Conservation (phyloP, 257 asterid species). For the Nicotiana undulata region DNA sequence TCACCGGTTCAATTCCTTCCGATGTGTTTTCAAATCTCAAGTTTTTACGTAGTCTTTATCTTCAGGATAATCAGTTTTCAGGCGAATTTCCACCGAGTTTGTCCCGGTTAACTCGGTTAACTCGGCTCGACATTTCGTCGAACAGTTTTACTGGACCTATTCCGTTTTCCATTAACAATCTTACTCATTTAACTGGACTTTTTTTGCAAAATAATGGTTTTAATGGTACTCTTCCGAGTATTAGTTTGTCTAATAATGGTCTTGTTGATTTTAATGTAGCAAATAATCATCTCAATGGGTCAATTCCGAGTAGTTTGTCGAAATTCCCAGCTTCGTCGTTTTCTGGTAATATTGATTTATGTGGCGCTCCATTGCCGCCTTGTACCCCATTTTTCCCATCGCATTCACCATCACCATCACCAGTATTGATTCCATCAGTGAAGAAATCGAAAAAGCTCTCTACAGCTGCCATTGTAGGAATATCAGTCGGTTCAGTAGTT, state of each 20-base stretch:
- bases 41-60: slow-evolving; percentile 54
- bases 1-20: slow-evolving; percentile 67
- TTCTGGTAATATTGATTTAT: slow-evolving; percentile 55
- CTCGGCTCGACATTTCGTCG: slow-evolving; percentile 60
- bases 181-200: slow-evolving; percentile 56
- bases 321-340: slow-evolving; percentile 55
- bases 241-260: slow-evolving; percentile 21
- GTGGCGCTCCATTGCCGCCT: slow-evolving; percentile 80
- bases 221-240: slow-evolving; percentile 42
- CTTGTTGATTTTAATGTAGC: slow-evolving; percentile 59
- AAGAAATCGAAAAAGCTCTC: slow-evolving; percentile 4
- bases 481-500: slow-evolving; percentile 46
- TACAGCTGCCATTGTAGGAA: slow-evolving; percentile 28
- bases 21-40: slow-evolving; percentile 33
- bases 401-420: neutral
- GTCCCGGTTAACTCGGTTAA: slow-evolving; percentile 55
- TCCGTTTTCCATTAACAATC: slow-evolving; percentile 34
- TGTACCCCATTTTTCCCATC: neutral
- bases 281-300: slow-evolving; percentile 50
- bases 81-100: slow-evolving; percentile 60
- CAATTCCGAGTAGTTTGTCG: slow-evolving; percentile 44
- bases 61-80: slow-evolving; percentile 58
- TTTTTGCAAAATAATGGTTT: slow-evolving; percentile 44
- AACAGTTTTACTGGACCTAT: slow-evolving; percentile 63
- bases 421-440: neutral